These are phyloP conservation scores for Baorangia bicolor DNA, from an alignment of 768 basidiomycete genomes.

Conservation along the genomic window DNA sequence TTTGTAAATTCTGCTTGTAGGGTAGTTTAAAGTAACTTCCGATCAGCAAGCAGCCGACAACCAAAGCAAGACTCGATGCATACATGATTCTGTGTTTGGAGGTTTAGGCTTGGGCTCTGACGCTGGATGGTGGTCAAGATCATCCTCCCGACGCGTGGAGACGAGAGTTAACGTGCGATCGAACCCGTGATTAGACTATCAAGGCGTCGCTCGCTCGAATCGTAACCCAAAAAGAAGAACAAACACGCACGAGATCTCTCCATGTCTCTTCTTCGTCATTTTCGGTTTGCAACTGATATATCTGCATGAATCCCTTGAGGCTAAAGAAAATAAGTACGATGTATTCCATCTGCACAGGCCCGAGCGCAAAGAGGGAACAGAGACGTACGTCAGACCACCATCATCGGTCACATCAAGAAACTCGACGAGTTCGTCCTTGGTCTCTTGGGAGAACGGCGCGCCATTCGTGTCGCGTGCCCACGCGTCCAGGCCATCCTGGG, in stretches of 20 bases:
- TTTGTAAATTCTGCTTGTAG: conserved; percentile 19
- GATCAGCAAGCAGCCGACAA: neutral
- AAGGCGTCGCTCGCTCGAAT: conserved; percentile 11
- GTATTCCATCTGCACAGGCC: neutral
- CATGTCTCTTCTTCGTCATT: conserved; percentile 85
- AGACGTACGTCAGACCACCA: conserved; percentile 67
- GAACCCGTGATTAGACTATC: conserved; percentile 72
- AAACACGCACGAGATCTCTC: conserved; percentile 64
- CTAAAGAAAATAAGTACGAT: conserved; percentile 34
- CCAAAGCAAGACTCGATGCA: neutral
- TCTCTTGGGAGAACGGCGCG: conserved; percentile 71
- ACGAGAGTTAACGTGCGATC: conserved; percentile 64
- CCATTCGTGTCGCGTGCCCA: conserved; percentile 85
- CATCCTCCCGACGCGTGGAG: conserved; percentile 52
- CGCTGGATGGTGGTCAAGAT: conserved; percentile 25
- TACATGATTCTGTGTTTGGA: conserved; percentile 18
- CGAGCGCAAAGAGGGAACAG: neutral
- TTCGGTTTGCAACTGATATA: conserved; percentile 84
- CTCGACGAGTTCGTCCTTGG: conserved; percentile 74
- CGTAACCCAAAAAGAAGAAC: neutral
- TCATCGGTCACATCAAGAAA: conserved; percentile 74
- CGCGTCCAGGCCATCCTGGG: conserved; percentile 60
- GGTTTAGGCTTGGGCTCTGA: conserved; percentile 16
- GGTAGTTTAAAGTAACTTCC: neutral
- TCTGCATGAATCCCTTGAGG: conserved; percentile 77